A percentile compares a stretch with the other conserved stretches of the same genome.
Evolutionary conservation across 2,329 filamentous ascomycete species (phyloP).

Genomic region (Trichoderma asperellum): DNA sequence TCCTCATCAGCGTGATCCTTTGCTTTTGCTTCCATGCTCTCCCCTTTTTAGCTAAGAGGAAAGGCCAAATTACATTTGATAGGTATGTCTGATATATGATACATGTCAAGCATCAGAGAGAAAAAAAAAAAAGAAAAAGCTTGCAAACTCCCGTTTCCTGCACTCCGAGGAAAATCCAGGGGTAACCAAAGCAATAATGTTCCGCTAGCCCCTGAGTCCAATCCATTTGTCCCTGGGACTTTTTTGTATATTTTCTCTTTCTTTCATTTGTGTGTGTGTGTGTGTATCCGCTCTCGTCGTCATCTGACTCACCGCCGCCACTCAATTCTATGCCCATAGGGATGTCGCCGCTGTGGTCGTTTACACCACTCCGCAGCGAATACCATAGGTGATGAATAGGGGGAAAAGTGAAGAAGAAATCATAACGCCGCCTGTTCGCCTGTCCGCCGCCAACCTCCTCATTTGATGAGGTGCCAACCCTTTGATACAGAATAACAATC

Average conservation of each 20-base stretch:
- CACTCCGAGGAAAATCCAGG: not conserved
- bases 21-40: slow-evolving; percentile 8
- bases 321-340: not conserved
- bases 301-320: not conserved
- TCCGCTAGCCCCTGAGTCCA: not conserved
- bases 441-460: slow-evolving; percentile 7
- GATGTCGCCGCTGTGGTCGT: not conserved
- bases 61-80: not conserved
- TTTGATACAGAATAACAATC: slow-evolving; percentile 16
- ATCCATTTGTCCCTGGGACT: not conserved
- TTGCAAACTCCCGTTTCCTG: slow-evolving; percentile 8
- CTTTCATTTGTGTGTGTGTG: not conserved
- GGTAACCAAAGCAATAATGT: not conserved
- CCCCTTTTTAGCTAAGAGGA: not conserved
- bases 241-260: not conserved
- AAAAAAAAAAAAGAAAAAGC: not conserved
- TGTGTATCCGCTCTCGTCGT: not conserved
- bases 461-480: slow-evolving; percentile 20
- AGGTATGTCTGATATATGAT: slow-evolving; percentile 16
- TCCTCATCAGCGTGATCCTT: not conserved
- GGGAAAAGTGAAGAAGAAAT: not conserved
- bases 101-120: slow-evolving; percentile 13
- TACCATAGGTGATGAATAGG: not conserved
- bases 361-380: not conserved
- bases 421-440: slow-evolving; percentile 25